A percentile compares a stretch with the other conserved stretches of the same genome.
These are phyloP conservation scores for Aspergillus sclerotioniger DNA, from an alignment of 495 filamentous ascomycete genomes.

Conservation along the genomic window DNA sequence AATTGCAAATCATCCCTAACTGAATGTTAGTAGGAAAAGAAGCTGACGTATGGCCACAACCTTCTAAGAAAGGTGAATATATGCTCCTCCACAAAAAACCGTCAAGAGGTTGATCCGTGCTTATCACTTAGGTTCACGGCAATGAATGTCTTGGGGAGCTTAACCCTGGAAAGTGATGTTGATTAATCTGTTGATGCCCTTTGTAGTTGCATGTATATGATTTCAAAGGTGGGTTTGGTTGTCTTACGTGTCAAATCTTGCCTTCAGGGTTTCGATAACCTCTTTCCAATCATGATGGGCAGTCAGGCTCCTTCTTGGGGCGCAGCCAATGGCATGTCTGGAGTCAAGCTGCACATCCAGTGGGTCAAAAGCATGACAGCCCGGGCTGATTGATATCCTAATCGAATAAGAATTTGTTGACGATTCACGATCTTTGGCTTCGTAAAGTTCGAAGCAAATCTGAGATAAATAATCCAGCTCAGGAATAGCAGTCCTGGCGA, in stretches of 20 bases:
- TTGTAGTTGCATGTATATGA: neutral
- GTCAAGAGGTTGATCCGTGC: constrained; percentile 11
- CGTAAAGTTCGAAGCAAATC: constrained; percentile 96
- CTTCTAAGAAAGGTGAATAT: too few relatives aligned
- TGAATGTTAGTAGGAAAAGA: too few relatives aligned
- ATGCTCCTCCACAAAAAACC: too few relatives aligned
- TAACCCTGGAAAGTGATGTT: neutral
- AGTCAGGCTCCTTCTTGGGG: constrained; percentile 82
- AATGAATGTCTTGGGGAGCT: neutral
- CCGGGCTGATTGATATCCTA: constrained; percentile 90
- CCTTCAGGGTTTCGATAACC: constrained; percentile 88
- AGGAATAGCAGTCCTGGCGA: constrained; percentile 85
- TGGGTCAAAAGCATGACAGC: constrained; percentile 93
- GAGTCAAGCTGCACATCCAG: constrained; percentile 94
- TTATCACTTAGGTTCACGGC: constrained; percentile 32
- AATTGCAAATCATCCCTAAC: too few relatives aligned
- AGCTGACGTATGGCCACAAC: too few relatives aligned
- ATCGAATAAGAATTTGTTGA: constrained; percentile 87
- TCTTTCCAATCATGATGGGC: constrained; percentile 94
- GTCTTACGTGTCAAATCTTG: constrained; percentile 87
- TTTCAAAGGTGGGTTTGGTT: neutral
- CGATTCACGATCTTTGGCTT: constrained; percentile 76
- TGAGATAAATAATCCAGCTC: constrained; percentile 97
- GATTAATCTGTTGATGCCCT: neutral
- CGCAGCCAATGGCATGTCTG: constrained; percentile 90